Base-by-base conservation (phyloP, 1,284 basidiomycete species). In the Athelia psychrophila region DNA sequence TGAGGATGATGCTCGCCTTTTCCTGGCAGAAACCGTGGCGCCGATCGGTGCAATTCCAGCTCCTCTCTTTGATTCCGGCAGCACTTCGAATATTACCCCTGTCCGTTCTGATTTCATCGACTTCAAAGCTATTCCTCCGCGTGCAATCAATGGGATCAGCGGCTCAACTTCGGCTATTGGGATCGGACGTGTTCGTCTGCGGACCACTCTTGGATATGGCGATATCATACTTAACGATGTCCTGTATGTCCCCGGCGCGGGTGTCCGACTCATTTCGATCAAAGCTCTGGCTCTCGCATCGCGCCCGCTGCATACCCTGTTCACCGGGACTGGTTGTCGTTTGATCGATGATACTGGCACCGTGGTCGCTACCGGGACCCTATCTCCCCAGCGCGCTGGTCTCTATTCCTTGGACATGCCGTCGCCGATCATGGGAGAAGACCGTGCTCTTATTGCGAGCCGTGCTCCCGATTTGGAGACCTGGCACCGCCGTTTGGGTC, bases 41-140 rank as follows among this genome's bases (percentile, higher is more conserved):
- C n/a, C n/a, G n/a, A n/a, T n/a, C n/a, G n/a, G n/a, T n/a, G n/a
- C n/a, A n/a, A n/a, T n/a, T n/a, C n/a, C n/a, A n/a, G n/a, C n/a
- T n/a, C n/a, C n/a, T n/a, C n/a, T n/a, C n/a, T n/a, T n/a, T n/a
- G 65, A 73, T 54, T 61, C 63, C 4, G 66, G 67, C 2, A 64
- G 67, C 0, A 60, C 65, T 0, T 47, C 55, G 1, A 66, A 70
- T 48, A 56, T 72, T 3, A 64, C 63, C 1, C 65, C 65, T 0
- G 51, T 60, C 2, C 47, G 47, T 1, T 19, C 46, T 1, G 65
- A 73, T 47, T 73, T 74, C 55, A 24, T 51, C 2, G 38, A 47
- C 0, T 54, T 74, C 0, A 48, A 33, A 1, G 52, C 63, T 0
- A 69, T 71, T 25, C 6, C 59, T 2, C 57, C 62, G 6, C 53